Conservation (phyloP, 2,329 filamentous ascomycete genomes). For the Stagonosporopsis tanaceti region DNA sequence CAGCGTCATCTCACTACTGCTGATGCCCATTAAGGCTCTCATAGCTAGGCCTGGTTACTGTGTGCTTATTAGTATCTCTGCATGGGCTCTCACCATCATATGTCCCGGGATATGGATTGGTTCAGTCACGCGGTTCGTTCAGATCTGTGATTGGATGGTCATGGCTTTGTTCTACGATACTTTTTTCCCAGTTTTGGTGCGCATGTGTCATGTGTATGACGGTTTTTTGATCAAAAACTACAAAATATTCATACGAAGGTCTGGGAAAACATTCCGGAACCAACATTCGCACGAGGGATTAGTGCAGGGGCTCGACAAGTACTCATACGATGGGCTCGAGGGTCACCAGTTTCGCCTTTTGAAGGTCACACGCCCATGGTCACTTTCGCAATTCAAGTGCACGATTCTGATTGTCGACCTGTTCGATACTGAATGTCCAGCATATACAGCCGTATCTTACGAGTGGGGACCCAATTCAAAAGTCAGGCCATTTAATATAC, state of each 20-base stretch:
- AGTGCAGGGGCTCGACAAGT: neutral
- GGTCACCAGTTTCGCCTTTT: neutral
- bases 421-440: neutral
- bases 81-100: neutral
- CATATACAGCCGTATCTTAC: neutral
- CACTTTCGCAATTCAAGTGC: neutral
- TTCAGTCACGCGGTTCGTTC: neutral
- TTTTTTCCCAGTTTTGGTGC: neutral
- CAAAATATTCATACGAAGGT: neutral
- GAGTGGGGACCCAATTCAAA: neutral
- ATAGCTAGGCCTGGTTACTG: neutral
- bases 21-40: neutral
- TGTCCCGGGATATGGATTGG: neutral
- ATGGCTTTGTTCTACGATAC: neutral
- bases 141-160: neutral
- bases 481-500: neutral
- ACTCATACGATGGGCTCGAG: neutral
- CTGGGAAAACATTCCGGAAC: neutral
- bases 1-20: neutral
- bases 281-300: neutral
- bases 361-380: neutral
- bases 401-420: neutral
- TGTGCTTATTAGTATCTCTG: neutral
- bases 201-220: neutral
- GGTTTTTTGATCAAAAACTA: neutral